Base-by-base conservation (phyloP, 179 eudicot genomes). In the Gypsophila paniculata region DNA sequence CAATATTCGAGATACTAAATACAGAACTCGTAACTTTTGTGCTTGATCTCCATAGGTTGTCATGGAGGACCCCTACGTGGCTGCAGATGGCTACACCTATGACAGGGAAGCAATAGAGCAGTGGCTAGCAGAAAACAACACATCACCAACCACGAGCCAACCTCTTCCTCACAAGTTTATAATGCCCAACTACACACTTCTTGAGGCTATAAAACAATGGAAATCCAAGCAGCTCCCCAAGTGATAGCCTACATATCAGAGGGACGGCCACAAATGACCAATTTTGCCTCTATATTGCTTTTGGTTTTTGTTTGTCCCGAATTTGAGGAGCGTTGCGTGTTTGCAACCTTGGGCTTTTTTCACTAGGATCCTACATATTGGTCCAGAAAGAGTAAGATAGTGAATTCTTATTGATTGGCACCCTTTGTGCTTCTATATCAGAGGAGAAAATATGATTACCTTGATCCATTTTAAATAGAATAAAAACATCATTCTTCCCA, bases 21-120 rank as follows among this genome's bases (percentile, higher is more conserved):
- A 3, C 6, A 39, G n/a, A 39, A 38, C 49, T 3, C 8, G 19
- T 19, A 39, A 38, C 48, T 46, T 65, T 42, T 65, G 46, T 0
- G 19, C 53, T 60, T 69, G 21, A 57, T 62, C n/a, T 69, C 51
- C 55, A 38, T 82, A 90, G 96, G 89, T 85, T n/a, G 73, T 91
- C 49, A 91, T 91, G 94, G 77, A 74, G 12, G 95, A 91, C 65
- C 97, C 97, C 17, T 84, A 84, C 74, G 91, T 91, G 64, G 95
- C 97, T 82, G 90, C 90, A 49, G 97, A 91, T 65, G 97, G 97
- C n/a, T 91, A 89, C 75, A 85, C 97, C 4, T 91, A 91, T 48
- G 96, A 89, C 23, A 80, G 90, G 17, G 76, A 53, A 72, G 91
- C 91, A 0, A 84, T 89, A 49, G 88, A 87, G 61, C 66, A 54